These are phyloP conservation scores for Thelonectria olida DNA, from an alignment of 2,329 filamentous ascomycete species.

Conservation along the genomic window DNA sequence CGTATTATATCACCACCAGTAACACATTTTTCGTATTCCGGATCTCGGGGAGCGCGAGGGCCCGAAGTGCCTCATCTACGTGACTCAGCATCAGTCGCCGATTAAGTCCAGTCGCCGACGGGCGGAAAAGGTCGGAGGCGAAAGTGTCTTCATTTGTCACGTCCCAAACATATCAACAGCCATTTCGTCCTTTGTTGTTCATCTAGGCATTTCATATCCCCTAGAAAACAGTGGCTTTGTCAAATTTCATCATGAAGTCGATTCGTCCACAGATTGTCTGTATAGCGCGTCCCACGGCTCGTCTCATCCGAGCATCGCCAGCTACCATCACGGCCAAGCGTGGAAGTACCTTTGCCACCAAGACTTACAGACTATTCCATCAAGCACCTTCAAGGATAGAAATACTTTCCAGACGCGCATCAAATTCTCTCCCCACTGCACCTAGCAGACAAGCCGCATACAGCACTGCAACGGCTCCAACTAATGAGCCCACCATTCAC, in stretches of 20 bases:
- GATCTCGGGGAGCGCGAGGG: background rate
- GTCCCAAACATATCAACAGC: background rate
- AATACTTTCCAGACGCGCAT: background rate
- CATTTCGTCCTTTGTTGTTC: background rate
- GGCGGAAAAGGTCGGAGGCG: background rate
- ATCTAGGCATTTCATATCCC: background rate
- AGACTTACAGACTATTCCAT: background rate
- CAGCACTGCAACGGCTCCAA: background rate
- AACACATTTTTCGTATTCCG: background rate
- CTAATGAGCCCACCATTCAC: constrained; percentile 24
- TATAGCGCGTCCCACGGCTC: background rate
- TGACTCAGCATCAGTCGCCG: background rate
- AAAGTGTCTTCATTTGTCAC: background rate
- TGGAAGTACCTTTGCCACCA: background rate
- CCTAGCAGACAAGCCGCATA: constrained; percentile 1
- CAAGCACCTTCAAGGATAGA: background rate
- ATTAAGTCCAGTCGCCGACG: background rate
- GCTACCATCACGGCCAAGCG: background rate
- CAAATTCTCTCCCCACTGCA: no score
- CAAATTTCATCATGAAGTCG: background rate
- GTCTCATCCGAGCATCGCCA: background rate
- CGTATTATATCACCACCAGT: background rate
- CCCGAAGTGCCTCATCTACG: background rate
- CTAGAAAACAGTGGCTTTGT: background rate
- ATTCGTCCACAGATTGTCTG: background rate